phyloP scores from a whole-genome alignment of 371 early-diverging fungal genomes.

The Syncephalis plumigaleata region DNA sequence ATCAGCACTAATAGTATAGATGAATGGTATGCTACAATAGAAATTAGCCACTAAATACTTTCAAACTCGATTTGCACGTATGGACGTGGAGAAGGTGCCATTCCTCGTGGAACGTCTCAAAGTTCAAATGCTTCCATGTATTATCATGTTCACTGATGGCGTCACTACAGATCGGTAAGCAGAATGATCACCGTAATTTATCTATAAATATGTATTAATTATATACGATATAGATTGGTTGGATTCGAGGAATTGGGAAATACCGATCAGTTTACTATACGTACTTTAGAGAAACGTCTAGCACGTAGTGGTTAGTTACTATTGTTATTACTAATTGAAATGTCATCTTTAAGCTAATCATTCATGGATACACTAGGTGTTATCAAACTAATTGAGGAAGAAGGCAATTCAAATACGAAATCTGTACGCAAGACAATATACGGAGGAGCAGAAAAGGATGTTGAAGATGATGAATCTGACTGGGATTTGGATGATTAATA shows the following conservation, averaged over 20 bases:
- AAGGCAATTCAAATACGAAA: neutral
- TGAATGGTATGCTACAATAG: constrained; percentile 10
- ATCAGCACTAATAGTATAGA: neutral
- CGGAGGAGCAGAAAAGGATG: constrained; percentile 12
- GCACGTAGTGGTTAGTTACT: constrained; percentile 24
- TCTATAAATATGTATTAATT: constrained; percentile 15
- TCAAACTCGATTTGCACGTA: constrained; percentile 70
- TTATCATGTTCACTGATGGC: constrained; percentile 66
- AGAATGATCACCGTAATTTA: too few species aligned
- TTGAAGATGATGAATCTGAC: constrained; percentile 14
- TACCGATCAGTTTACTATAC: constrained; percentile 68
- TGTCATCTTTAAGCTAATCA: constrained; percentile 1
- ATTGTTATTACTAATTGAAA: constrained; percentile 1
- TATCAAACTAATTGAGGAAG: neutral
- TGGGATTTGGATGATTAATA: constrained; percentile 1
- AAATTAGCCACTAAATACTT: constrained; percentile 56
- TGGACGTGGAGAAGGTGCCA: constrained; percentile 74
- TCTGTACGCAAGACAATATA: constrained; percentile 14
- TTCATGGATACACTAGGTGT: neutral
- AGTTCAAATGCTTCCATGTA: constrained; percentile 78
- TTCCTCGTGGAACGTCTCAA: constrained; percentile 83
- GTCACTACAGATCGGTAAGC: constrained; percentile 42
- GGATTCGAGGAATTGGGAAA: constrained; percentile 93
- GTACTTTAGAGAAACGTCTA: constrained; percentile 57
- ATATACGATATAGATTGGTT: constrained; percentile 59